These are phyloP conservation scores for Rhizopogon vesiculosus DNA, from an alignment of 768 basidiomycete species.

Conservation along the genomic window DNA sequence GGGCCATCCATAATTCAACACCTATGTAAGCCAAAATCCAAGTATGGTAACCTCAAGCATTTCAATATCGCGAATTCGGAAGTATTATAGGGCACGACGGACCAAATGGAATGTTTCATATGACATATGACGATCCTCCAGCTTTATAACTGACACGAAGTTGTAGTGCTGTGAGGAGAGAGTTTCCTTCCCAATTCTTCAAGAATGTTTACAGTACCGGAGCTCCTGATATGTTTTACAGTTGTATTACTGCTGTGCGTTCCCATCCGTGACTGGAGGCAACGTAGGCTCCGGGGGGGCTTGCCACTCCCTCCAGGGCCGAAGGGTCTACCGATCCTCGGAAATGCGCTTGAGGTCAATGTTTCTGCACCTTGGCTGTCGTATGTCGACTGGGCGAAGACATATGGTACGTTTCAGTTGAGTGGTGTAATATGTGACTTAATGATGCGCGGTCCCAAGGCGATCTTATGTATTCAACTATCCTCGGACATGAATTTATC, in stretches of 20 bases:
- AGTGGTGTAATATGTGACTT: not conserved
- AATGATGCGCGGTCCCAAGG: slow-evolving; percentile 8
- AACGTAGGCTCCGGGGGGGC: slow-evolving; percentile 7
- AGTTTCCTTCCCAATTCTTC: not conserved
- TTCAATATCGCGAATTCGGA: too few species aligned
- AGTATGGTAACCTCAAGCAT: too few species aligned
- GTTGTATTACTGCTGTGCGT: not conserved
- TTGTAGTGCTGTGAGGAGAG: not conserved
- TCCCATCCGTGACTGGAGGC: slow-evolving; percentile 9
- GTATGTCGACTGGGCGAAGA: slow-evolving; percentile 29
- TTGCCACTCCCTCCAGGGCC: slow-evolving; percentile 47
- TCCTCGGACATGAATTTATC: slow-evolving; percentile 24
- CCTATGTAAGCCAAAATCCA: too few species aligned
- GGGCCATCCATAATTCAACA: too few species aligned
- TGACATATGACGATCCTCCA: too few species aligned
- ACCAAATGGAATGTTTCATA: too few species aligned
- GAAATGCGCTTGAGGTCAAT: slow-evolving; percentile 18
- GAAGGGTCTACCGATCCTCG: slow-evolving; percentile 34
- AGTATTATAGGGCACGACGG: too few species aligned
- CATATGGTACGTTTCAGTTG: slow-evolving; percentile 19
- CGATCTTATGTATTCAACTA: slow-evolving; percentile 17
- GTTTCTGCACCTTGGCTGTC: slow-evolving; percentile 24
- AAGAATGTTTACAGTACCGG: not conserved
- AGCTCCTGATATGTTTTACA: not conserved
- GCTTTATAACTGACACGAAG: not conserved